phyloP scores from a whole-genome alignment of 2,329 filamentous ascomycete genomes.

The Teratosphaeriaceae sp. region DNA sequence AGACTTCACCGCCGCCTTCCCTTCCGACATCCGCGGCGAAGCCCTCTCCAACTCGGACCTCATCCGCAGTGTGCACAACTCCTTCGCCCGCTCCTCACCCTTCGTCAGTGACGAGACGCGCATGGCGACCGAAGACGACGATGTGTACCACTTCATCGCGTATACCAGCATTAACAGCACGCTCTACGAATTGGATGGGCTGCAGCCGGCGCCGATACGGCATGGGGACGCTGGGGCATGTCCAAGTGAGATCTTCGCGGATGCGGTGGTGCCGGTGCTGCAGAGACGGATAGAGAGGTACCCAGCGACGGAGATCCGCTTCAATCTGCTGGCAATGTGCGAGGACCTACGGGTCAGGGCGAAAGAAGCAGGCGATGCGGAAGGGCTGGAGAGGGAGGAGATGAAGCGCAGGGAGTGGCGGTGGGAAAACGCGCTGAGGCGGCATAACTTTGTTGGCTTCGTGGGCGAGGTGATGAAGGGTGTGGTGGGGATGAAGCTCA shows the following conservation, averaged over 20 bases:
- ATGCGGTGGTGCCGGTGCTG: constrained; percentile 79
- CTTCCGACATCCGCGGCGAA: constrained; percentile 60
- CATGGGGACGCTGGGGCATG: constrained; percentile 70
- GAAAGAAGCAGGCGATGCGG: constrained; percentile 72
- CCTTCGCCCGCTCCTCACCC: constrained; percentile 79
- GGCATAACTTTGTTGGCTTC: constrained; percentile 96
- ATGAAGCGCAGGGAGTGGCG: constrained; percentile 79
- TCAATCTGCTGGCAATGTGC: constrained; percentile 92
- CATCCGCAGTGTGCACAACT: constrained; percentile 68
- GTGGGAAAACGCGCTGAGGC: constrained; percentile 87
- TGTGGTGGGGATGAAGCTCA: constrained; percentile 69
- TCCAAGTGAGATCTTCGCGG: constrained; percentile 62
- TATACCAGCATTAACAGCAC: constrained; percentile 75
- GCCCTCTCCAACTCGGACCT: constrained; percentile 60
- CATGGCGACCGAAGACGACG: constrained; percentile 65
- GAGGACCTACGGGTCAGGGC: constrained; percentile 73
- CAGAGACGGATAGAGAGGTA: constrained; percentile 79
- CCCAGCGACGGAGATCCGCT: constrained; percentile 79
- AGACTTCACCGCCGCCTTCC: constrained; percentile 80
- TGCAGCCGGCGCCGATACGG: constrained; percentile 86
- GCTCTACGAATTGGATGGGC: constrained; percentile 90
- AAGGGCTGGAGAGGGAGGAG: constrained; percentile 72
- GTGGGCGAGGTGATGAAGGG: constrained; percentile 84
- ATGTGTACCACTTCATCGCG: constrained; percentile 96
- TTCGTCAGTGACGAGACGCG: constrained; percentile 88